A percentile compares a stretch with the other conserved stretches of the same genome.
These are phyloP conservation scores for Typha latifolia DNA, from an alignment of 176 grass and related monocot species.

Conservation along the genomic window DNA sequence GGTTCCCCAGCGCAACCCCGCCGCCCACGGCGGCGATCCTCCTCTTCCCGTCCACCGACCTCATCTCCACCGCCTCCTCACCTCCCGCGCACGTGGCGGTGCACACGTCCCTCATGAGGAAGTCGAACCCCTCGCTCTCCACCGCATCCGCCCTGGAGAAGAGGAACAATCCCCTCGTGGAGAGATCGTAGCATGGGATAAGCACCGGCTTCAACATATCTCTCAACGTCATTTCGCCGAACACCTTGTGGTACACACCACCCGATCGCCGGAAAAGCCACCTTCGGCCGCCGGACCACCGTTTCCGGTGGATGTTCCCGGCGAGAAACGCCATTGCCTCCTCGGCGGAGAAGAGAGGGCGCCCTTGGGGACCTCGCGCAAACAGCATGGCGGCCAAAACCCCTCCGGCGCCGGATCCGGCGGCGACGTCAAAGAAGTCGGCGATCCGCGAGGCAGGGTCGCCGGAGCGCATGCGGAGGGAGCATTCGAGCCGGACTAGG, in stretches of 20 bases:
- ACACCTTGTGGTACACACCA: conserved; percentile 18
- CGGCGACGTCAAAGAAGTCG: conserved; percentile 70
- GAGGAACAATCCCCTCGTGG: conserved; percentile 58
- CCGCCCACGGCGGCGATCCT: conserved; percentile 63
- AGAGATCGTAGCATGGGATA: conserved; percentile 81
- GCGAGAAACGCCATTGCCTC: conserved; percentile 47
- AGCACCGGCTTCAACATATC: conserved; percentile 67
- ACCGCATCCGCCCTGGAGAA: conserved; percentile 87
- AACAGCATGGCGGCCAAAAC: conserved; percentile 64
- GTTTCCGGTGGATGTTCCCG: conserved; percentile 3
- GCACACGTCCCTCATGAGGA: conserved; percentile 72
- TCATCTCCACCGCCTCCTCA: conserved; percentile 35
- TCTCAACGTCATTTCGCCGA: conserved; percentile 59
- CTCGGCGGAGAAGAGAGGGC: conserved; percentile 42
- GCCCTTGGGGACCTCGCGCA: conserved; percentile 32
- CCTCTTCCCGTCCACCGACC: conserved; percentile 49
- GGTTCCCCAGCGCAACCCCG: conserved; percentile 69
- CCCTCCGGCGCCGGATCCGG: conserved; percentile 39
- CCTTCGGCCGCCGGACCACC: conserved; percentile 14
- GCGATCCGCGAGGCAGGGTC: conserved; percentile 34
- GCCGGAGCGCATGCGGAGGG: conserved; percentile 26
- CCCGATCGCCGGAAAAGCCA: conserved; percentile 18
- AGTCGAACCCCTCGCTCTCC: conserved; percentile 60
- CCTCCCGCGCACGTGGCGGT: conserved; percentile 55
- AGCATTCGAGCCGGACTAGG: conserved; percentile 43